Conservation (phyloP, 2,329 filamentous ascomycete genomes). For the Claviceps africana region DNA sequence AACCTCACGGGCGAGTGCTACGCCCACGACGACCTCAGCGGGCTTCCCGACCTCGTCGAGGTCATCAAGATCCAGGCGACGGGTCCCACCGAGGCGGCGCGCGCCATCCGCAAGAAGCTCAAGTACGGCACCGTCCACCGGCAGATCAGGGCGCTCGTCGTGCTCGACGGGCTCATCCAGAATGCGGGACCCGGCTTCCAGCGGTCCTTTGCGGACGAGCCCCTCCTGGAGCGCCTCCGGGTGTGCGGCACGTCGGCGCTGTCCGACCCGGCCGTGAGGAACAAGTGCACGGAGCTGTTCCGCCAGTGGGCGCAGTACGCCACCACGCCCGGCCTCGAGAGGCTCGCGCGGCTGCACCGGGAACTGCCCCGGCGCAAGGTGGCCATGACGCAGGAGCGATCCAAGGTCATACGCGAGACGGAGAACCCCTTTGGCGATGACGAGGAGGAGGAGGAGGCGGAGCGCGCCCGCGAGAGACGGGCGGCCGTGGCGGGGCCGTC, state of each 20-base stretch:
- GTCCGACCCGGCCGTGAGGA: conserved; percentile 72
- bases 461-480: conserved; percentile 14
- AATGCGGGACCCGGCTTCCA: conserved; percentile 86
- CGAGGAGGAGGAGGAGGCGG: conserved; percentile 42
- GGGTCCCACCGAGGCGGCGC: conserved; percentile 76
- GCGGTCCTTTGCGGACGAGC: conserved; percentile 76
- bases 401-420: conserved; percentile 71
- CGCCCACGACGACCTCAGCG: conserved; percentile 80
- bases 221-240: conserved; percentile 77
- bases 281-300: conserved; percentile 80
- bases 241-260: conserved; percentile 75
- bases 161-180: conserved; percentile 86
- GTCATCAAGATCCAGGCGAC: conserved; percentile 79
- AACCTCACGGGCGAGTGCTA: conserved; percentile 78
- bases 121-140: conserved; percentile 95
- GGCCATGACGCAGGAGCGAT: conserved; percentile 60
- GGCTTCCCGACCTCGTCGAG: conserved; percentile 87
- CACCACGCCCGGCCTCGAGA: conserved; percentile 62
- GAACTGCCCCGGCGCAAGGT: conserved; percentile 55
- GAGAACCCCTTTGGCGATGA: conserved; percentile 58
- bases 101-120: conserved; percentile 92
- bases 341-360: conserved; percentile 63
- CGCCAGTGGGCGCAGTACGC: conserved; percentile 82
- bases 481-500: conserved; percentile 11
- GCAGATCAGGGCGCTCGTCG: conserved; percentile 73